Evolutionary conservation across 1,284 basidiomycete species (phyloP).

Genomic region (Austroboletus olivaceoglutinosus): DNA sequence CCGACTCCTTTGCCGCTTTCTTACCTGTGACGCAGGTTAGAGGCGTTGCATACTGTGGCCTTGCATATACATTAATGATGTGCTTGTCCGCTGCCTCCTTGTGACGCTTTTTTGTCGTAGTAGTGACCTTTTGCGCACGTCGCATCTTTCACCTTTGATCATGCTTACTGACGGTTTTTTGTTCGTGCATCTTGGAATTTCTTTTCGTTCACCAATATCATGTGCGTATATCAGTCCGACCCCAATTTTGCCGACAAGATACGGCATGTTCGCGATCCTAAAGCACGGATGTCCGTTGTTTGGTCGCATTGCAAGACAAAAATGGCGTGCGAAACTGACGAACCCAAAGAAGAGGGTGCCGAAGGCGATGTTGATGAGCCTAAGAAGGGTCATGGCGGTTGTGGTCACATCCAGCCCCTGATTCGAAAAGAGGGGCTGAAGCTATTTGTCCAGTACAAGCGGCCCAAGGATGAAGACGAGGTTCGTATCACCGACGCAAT

Average conservation of each 20-base stretch:
- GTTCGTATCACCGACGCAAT: constrained; percentile 44
- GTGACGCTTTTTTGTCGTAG: constrained; percentile 39
- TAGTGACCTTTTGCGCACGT: constrained; percentile 27
- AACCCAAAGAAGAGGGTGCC: constrained; percentile 80
- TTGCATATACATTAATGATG: constrained; percentile 55
- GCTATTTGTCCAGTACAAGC: constrained; percentile 95
- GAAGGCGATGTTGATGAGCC: constrained; percentile 70
- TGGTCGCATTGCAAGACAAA: constrained; percentile 87
- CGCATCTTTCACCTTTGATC: constrained; percentile 36
- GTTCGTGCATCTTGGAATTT: constrained; percentile 39
- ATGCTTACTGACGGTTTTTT: constrained; percentile 58
- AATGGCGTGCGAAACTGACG: constrained; percentile 83
- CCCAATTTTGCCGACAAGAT: constrained; percentile 81
- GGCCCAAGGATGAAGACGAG: constrained; percentile 90
- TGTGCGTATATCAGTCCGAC: constrained; percentile 63
- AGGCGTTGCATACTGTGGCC: constrained; percentile 45
- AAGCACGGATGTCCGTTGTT: constrained; percentile 84
- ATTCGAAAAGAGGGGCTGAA: constrained; percentile 96
- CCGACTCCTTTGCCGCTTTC: constrained; percentile 37
- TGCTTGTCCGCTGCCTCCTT: constrained; percentile 55
- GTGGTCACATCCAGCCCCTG: constrained; percentile 89
- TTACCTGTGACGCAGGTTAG: constrained; percentile 60
- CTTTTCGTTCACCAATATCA: constrained; percentile 22
- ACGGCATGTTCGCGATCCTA: constrained; percentile 82
- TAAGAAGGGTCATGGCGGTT: constrained; percentile 92